These are phyloP conservation scores for Dothideomycetes sp. DNA, from an alignment of 2,329 filamentous ascomycete genomes.

Conservation along the genomic window DNA sequence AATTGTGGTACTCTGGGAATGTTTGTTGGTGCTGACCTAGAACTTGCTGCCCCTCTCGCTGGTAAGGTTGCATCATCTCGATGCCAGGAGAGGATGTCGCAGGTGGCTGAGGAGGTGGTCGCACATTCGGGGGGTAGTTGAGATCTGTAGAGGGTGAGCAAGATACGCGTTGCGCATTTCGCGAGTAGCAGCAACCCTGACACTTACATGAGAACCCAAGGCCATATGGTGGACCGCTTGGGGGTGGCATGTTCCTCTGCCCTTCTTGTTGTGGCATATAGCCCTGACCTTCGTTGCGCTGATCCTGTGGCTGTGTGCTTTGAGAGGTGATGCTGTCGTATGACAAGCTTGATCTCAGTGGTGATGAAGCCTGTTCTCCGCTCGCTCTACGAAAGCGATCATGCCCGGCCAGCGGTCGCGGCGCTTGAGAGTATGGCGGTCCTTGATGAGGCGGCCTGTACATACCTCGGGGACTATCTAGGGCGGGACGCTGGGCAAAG, in stretches of 20 bases:
- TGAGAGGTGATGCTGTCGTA: constrained; percentile 19
- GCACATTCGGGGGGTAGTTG: constrained; percentile 9
- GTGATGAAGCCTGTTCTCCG: constrained; percentile 32
- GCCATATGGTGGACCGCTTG: constrained; percentile 15
- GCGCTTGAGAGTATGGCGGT: constrained; percentile 23
- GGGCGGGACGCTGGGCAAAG: constrained; percentile 16
- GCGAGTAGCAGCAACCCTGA: constrained; percentile 4
- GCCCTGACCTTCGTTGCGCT: constrained; percentile 4
- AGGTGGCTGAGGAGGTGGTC: constrained; percentile 6
- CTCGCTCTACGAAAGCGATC: constrained; percentile 30
- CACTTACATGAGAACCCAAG: constrained; percentile 23
- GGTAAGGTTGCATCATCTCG: constrained; percentile 11
- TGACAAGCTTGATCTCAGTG: constrained; percentile 35
- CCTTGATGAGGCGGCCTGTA: constrained; percentile 5
- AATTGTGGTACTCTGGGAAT: constrained; percentile 16
- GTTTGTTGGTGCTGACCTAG: constrained; percentile 13
- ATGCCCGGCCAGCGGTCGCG: constrained; percentile 29
- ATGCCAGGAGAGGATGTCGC: constrained; percentile 7
- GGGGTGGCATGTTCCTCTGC: constrained; percentile 11
- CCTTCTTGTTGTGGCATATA: constrained; percentile 6
- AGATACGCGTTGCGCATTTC: too few species aligned
- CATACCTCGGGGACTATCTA: constrained; percentile 10
- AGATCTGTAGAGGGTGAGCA: too few species aligned
- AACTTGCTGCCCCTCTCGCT: constrained; percentile 13
- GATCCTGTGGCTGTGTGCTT: constrained; percentile 2